Evolutionary conservation across 148 eudicot genomes (phyloP).

Genomic region (Vaccinium vitisidaea): DNA sequence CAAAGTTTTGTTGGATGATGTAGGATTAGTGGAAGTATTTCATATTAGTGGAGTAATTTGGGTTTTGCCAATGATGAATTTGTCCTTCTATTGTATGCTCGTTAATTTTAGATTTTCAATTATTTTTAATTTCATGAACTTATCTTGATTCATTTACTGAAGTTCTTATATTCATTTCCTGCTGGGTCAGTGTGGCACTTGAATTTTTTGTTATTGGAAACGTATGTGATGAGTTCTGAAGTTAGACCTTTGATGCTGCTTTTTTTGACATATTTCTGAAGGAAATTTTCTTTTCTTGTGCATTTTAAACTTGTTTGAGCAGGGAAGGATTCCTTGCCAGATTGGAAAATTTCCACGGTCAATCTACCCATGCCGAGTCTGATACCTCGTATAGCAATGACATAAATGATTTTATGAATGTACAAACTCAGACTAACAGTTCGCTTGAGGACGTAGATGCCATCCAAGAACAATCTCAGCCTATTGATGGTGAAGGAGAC

Average conservation of each 20-base stretch:
- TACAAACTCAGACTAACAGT: constrained; percentile 32
- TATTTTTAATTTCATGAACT: neutral
- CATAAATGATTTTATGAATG: constrained; percentile 25
- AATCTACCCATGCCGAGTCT: constrained; percentile 31
- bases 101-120: neutral
- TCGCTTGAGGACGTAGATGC: constrained; percentile 31
- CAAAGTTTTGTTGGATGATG: neutral
- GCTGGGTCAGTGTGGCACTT: neutral
- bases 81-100: neutral
- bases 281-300: neutral
- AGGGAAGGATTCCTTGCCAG: constrained; percentile 88
- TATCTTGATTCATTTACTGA: neutral
- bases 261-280: neutral
- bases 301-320: constrained; percentile 19
- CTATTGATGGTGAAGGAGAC: constrained; percentile 27
- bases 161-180: neutral
- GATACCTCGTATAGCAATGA: constrained; percentile 40
- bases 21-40: neutral
- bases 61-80: neutral
- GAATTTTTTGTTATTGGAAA: neutral
- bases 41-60: neutral
- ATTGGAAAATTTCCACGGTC: constrained; percentile 43
- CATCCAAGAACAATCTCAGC: constrained; percentile 32
- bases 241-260: neutral
- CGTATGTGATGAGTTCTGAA: neutral